Evolutionary conservation across 139 green algal species (phyloP), one percentile per base, ranked within the genome.

Genomic region (Limnomonas spitsbergensis): DNA sequence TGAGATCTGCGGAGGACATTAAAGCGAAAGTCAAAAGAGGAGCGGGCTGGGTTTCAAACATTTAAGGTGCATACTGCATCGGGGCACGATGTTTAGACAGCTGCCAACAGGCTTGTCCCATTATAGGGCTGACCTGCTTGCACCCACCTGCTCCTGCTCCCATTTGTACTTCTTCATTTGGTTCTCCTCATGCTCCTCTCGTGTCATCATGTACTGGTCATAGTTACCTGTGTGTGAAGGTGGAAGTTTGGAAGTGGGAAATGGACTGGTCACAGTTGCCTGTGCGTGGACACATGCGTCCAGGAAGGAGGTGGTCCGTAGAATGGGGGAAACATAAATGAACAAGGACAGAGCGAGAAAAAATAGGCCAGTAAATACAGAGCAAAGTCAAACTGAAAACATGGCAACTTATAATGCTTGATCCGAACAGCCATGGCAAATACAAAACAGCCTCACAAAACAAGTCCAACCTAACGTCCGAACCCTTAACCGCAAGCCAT

Each of bases 111-210:
- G 29, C 34, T 36, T 75, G 29, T n/a, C 40, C 4, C 69, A 75
- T n/a, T 9, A 24, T 75, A 53, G 7, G 94, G 89, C 81, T 91
- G 78, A 36, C 69, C 77, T 79, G 93, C 93, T 69, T 61, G 47
- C 47, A 61, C 20, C n/a, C 47, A 61, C 47, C 47, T 95, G 82
- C 52, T 95, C 90, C 83, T 96, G 92, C 82, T 96, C 92, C 81
- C 81, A 93, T 80, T 94, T 91, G 82, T 95, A 98, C 78, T 94
- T 90, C 85, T 98, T 98, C 76, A 76, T 75, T 66, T 99, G 95
- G 77, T 95, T 95, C 75, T 96, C 91, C 85, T 98, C 95, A 47
- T 93, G 79, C 83, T 99, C 95, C 2, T 82, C 75, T 6, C 92
- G 81, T 2, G 94, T 97, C 76, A 91, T 86, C 9, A 94, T 76